Percentiles rank a stretch among this genome's conserved stretches.
phyloP scores from a whole-genome alignment of 2,329 filamentous ascomycete species.

The Whalleya microplaca region DNA sequence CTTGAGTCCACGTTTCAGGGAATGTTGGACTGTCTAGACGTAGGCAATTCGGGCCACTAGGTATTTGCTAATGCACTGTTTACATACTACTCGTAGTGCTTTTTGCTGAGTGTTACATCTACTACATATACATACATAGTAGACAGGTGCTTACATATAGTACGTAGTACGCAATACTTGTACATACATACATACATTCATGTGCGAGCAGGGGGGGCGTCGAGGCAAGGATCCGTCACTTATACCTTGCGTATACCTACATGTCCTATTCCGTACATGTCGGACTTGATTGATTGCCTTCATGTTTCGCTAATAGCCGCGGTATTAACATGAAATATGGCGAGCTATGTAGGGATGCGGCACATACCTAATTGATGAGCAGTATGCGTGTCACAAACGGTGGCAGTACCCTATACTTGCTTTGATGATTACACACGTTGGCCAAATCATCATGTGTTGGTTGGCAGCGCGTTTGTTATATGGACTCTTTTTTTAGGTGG shows the following conservation, averaged over 20 bases:
- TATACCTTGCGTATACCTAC: not conserved
- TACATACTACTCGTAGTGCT: no score
- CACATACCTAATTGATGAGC: not conserved
- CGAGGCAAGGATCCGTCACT: not conserved
- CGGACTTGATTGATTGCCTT: not conserved
- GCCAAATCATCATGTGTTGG: conserved; percentile 20
- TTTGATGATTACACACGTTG: not conserved
- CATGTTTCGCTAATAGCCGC: not conserved
- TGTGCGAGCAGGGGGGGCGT: not conserved
- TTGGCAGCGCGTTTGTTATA: conserved; percentile 8
- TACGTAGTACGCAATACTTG: not conserved
- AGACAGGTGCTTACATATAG: no score
- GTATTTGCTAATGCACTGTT: not conserved
- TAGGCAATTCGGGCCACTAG: not conserved
- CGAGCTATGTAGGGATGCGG: not conserved
- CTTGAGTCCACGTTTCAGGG: not conserved
- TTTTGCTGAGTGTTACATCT: no score
- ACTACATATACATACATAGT: no score
- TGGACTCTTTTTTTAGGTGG: conserved; percentile 5
- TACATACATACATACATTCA: not conserved
- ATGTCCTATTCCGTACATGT: not conserved
- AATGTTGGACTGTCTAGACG: no score
- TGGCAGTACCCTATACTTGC: not conserved
- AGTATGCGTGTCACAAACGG: not conserved
- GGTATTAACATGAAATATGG: not conserved